Conservation (phyloP, 2,329 filamentous ascomycete species). For the Blumeria hordei region DNA sequence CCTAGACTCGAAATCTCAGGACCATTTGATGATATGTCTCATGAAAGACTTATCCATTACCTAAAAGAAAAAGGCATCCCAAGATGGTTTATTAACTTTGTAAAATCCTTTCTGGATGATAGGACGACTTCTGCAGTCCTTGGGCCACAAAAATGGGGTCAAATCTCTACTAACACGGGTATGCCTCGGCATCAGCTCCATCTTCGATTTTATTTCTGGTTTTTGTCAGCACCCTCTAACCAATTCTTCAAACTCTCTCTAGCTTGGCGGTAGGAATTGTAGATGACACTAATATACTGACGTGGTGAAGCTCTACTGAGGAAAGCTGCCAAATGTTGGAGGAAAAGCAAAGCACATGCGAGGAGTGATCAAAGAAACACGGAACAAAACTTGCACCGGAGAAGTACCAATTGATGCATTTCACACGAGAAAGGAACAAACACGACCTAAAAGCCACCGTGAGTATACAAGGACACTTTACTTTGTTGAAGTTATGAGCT, state of each 20-base stretch:
- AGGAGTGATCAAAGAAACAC: neutral
- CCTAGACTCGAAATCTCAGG: neutral
- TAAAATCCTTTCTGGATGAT: neutral
- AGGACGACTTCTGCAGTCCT: neutral
- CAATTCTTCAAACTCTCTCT: neutral
- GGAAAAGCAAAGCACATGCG: neutral
- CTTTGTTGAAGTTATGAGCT: too few relatives aligned
- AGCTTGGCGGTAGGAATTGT: neutral
- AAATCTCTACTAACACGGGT: too few relatives aligned
- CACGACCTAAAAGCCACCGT: neutral
- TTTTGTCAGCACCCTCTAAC: neutral
- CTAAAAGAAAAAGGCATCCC: neutral
- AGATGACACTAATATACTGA: neutral
- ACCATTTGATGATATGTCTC: neutral
- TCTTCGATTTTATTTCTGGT: neutral
- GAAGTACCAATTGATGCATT: neutral
- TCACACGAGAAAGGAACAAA: neutral
- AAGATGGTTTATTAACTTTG: neutral
- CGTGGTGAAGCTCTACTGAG: neutral
- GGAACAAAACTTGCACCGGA: neutral
- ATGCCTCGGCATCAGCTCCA: neutral
- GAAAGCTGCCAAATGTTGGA: neutral
- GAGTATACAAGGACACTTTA: neutral
- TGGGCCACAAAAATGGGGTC: too few relatives aligned
- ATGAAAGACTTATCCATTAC: neutral